Base-by-base conservation (phyloP, 2,329 filamentous ascomycete species). In the Aspergillus aculeatus region DNA sequence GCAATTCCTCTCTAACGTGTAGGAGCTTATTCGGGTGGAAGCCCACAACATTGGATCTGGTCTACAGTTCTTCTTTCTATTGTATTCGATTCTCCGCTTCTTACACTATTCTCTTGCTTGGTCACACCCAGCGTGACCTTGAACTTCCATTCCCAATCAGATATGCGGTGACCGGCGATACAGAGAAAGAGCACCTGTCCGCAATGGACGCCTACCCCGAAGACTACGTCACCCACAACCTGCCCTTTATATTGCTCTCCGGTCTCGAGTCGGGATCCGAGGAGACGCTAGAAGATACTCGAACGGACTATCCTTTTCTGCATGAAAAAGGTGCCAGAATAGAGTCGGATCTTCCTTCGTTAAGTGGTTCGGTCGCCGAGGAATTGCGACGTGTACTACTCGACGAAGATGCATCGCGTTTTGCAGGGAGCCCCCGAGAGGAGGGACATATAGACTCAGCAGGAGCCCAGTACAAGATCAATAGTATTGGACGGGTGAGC, bases 161-260 rank as follows among this genome's bases (percentile, higher is more conserved):
- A 69, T 53, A 76, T 76, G 74, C 68, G 69, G 69, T 76, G 74
- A 76, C 64, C 58, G 54, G 64, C 52, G 55, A 32, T 47, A 54
- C 57, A 60, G 31, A 56, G 41, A 63, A 68, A 56, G 59, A 65
- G 59, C 61, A 60, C 60, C 65, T 68, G 69, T 71, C 70, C 74
- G 71, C 71, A 69, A 81, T 81, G 79, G 77, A 81, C 67, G 76
- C 75, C 62, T 81, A 79, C 64, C 78, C 79, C 24, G 68, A 75
- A 64, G 89, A 89, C 76, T 96, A 93, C 80, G 82, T 96, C 75
- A 86, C 88, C 73, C 92, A 95, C 78, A 96, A 95, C 77, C 83
- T 96, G 69, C 94, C 94, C 38, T 83, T 96, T 59, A 79, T 98
- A 62, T 81, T 96, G 50, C 84, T 96, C 35, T 92, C 92, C 41